Evolutionary conservation across 768 basidiomycete species (phyloP), one percentile per base, ranked within the genome.

Genomic region (Hypholoma sublateritium): DNA sequence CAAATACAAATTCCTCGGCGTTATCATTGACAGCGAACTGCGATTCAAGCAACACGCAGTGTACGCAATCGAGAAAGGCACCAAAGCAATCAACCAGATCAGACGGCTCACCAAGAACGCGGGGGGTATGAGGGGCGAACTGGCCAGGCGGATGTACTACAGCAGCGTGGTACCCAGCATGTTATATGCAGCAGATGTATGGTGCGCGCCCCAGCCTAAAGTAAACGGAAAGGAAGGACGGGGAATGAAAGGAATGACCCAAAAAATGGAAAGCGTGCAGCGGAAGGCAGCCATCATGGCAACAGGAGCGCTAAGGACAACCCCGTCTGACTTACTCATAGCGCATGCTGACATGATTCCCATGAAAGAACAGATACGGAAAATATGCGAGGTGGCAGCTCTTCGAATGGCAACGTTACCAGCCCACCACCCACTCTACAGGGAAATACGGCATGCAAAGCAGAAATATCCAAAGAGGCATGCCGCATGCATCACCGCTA

Each of bases 341-440:
- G 46, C 44, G 1, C 34, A 55, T 22, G 45, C 34, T 1, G 54
- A 55, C 19, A 48, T 55, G 44, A 35, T 6, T 4, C 43, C 54
- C 2, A 55, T 37, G 21, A 16, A 16, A n/a, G 43, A 55, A 1
- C 32, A 16, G 16, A 17, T 55, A 47, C 7, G 9, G 17, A 9
- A 43, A 6, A 17, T 43, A 43, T 11, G 9, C 7, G 9, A 43
- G 17, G 17, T 8, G 1, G 64, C 65, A 19, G 61, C 61, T 7
- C 19, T 64, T 6, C 49, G 67, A 9, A 46, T 67, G 5, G 57
- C 63, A 11, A 63, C 65, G 2, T 61, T 69, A 5, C 65, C 67
- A 21, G 32, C 25, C 9, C 37, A 50, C 3, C 59, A 69, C 61
- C 70, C 70, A 14, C 52, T 70, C 2, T 37, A 56, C 53, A 34